These are phyloP conservation scores for Talinum fruticosum DNA, from an alignment of 148 eudicot species.

Conservation along the genomic window DNA sequence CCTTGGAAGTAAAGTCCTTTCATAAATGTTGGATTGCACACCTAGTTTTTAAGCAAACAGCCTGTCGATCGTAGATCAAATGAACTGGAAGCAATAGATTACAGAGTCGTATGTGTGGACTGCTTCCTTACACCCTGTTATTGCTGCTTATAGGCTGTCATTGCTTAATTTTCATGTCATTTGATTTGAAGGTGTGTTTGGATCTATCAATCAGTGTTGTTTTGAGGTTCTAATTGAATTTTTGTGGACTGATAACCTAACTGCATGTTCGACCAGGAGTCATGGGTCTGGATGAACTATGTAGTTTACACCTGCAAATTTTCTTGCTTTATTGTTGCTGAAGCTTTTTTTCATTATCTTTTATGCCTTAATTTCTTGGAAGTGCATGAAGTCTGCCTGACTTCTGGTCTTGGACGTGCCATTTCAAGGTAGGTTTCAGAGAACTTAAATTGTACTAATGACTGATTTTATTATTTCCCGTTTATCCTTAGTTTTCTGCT, in stretches of 20 bases:
- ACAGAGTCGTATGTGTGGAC: too few relatives aligned
- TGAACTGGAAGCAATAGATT: too few relatives aligned
- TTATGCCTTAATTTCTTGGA: slow-evolving; percentile 25
- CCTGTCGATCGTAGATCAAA: too few relatives aligned
- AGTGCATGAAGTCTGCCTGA: slow-evolving; percentile 96
- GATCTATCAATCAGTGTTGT: too few relatives aligned
- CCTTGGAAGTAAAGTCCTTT: too few relatives aligned
- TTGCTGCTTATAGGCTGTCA: too few relatives aligned
- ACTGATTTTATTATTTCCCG: background rate
- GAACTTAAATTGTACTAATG: background rate
- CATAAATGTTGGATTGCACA: too few relatives aligned
- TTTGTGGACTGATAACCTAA: background rate
- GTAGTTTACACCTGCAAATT: background rate
- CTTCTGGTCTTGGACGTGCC: slow-evolving; percentile 78
- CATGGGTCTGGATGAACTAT: background rate
- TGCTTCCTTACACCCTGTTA: too few relatives aligned
- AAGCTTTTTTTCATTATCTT: background rate
- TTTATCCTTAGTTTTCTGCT: background rate
- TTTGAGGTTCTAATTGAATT: background rate
- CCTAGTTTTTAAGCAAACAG: too few relatives aligned
- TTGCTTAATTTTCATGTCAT: too few relatives aligned
- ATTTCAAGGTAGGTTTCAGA: slow-evolving; percentile 64
- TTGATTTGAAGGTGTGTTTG: too few relatives aligned
- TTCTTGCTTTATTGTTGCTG: background rate
- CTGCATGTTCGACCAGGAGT: background rate